These are phyloP conservation scores for Colletotrichum sp. DNA, from an alignment of 2,329 filamentous ascomycete species.

Conservation along the genomic window DNA sequence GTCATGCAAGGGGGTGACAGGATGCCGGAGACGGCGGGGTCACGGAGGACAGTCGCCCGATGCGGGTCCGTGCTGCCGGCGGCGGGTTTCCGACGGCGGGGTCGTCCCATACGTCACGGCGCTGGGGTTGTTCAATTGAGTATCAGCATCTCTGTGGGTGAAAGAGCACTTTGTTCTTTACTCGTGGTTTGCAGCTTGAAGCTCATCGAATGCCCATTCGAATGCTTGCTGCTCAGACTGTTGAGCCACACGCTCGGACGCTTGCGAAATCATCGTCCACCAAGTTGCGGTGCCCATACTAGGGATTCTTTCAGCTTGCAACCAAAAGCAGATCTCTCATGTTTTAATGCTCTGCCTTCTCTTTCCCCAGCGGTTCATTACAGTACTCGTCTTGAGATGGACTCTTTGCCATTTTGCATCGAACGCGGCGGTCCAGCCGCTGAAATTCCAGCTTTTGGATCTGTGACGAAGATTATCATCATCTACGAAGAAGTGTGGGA, in stretches of 20 bases:
- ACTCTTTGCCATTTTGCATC: neutral
- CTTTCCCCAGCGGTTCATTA: neutral
- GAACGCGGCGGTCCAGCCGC: neutral
- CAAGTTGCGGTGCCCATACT: neutral
- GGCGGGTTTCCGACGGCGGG: conserved; percentile 4
- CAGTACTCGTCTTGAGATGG: neutral
- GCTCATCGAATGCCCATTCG: neutral
- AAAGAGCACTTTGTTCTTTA: neutral
- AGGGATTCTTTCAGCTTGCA: neutral
- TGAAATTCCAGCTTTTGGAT: neutral
- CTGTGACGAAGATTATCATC: neutral
- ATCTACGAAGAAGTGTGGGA: no score
- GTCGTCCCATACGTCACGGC: neutral
- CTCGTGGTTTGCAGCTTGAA: neutral
- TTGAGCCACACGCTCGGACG: neutral
- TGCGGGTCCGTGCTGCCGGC: conserved; percentile 4
- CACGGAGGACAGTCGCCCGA: conserved; percentile 14
- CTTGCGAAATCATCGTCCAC: neutral
- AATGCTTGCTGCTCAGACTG: neutral
- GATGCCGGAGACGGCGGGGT: neutral
- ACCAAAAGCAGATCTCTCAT: neutral
- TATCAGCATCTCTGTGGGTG: neutral
- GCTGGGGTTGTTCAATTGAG: neutral
- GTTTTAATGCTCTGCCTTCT: neutral
- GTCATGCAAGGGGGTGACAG: conserved; percentile 5